phyloP scores from a whole-genome alignment of 2,329 filamentous ascomycete species.

The Botrytis tulipae region DNA sequence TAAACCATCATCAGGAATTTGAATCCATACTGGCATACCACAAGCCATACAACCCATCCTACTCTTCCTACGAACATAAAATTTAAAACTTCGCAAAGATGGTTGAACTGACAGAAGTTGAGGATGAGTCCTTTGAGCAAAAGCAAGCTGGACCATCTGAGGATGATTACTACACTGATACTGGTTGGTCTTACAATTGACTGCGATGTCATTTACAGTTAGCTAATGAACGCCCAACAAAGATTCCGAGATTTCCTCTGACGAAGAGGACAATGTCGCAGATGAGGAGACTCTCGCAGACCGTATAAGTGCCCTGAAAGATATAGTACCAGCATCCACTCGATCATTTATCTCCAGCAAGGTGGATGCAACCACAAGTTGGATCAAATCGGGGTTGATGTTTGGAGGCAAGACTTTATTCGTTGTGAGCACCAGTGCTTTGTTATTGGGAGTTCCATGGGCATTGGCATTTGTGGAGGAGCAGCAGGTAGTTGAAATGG shows the following conservation, averaged over 20 bases:
- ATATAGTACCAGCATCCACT: constrained; percentile 72
- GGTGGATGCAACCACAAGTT: constrained; percentile 53
- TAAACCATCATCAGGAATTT: background rate
- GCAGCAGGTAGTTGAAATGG: constrained; percentile 95
- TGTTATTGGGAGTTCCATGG: constrained; percentile 90
- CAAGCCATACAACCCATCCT: background rate
- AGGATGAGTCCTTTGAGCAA: constrained; percentile 89
- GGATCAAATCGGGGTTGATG: constrained; percentile 58
- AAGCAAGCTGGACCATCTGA: constrained; percentile 65
- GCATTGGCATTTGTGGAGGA: constrained; percentile 92
- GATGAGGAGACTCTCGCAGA: constrained; percentile 61
- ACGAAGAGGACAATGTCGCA: constrained; percentile 64
- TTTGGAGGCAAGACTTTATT: constrained; percentile 86
- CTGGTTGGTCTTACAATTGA: constrained; percentile 57
- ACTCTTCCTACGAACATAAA: background rate
- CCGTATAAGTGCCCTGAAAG: constrained; percentile 68
- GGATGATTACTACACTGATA: constrained; percentile 85
- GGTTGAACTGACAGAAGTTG: constrained; percentile 96
- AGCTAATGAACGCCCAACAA: constrained; percentile 24
- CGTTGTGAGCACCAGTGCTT: constrained; percentile 84
- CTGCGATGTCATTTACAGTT: constrained; percentile 20
- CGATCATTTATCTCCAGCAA: constrained; percentile 66
- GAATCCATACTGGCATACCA: background rate
- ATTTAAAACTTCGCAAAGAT: constrained; percentile 52
- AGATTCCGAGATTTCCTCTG: constrained; percentile 84